These are phyloP conservation scores for Botryobasidium botryosum DNA, from an alignment of 768 basidiomycete genomes.

Conservation along the genomic window DNA sequence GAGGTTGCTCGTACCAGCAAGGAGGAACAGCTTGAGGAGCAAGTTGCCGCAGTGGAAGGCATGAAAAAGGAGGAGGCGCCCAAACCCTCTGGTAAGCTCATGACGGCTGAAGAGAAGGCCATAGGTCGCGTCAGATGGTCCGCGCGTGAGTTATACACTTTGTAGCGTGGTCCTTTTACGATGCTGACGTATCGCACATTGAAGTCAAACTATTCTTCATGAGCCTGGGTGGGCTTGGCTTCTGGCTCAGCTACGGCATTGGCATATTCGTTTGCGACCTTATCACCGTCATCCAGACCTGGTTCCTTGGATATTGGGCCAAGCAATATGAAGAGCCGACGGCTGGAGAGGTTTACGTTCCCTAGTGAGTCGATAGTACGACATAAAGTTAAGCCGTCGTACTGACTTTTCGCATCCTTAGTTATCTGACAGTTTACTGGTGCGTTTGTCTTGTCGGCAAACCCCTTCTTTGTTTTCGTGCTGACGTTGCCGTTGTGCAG, in stretches of 20 bases:
- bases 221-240: slow-evolving; percentile 17
- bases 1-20: slow-evolving; percentile 16
- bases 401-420: slow-evolving; percentile 16
- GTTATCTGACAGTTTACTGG: slow-evolving; percentile 33
- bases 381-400: not conserved
- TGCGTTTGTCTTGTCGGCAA: no score
- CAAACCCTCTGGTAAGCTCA: slow-evolving; percentile 36
- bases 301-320: slow-evolving; percentile 26
- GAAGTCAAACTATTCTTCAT: slow-evolving; percentile 23
- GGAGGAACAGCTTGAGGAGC: slow-evolving; percentile 17
- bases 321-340: slow-evolving; percentile 9
- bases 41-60: slow-evolving; percentile 17
- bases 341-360: slow-evolving; percentile 21
- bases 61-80: slow-evolving; percentile 7
- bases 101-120: slow-evolving; percentile 45
- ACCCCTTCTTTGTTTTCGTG: no score
- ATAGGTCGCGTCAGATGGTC: slow-evolving; percentile 41
- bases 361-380: slow-evolving; percentile 17
- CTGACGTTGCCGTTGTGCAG: no score
- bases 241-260: slow-evolving; percentile 20
- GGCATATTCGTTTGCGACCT: slow-evolving; percentile 14
- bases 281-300: slow-evolving; percentile 19
- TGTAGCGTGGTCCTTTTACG: not conserved
- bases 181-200: not conserved
- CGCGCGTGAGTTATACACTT: slow-evolving; percentile 19